Base-by-base conservation (phyloP, 805 yeast species). In the Pichia insulana region DNA sequence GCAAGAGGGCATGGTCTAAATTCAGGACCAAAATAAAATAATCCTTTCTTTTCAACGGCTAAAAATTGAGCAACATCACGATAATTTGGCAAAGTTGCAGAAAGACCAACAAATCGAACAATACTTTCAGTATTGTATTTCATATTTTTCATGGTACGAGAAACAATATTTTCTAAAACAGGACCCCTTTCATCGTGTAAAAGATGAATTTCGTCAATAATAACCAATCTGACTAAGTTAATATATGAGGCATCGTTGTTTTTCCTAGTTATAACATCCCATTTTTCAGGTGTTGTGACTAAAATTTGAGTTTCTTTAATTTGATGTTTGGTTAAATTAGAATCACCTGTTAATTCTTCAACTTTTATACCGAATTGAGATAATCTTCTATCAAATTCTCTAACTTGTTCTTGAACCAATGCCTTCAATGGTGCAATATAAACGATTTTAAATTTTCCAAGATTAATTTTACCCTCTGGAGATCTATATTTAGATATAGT, bases 121-220 rank as follows among this genome's bases (percentile, higher is more conserved):
- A 58, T 61, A 10, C 55, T 56, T 6, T 50, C 54, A 11, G 68
- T 63, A 12, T 66, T 70, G 7, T 69, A 70, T 10, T 62, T 61
- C 36, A 69, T 71, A 34, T 68, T 65, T 43, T 82, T 64, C 15
- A 80, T 50, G 1, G 84, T 73, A 55, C 97, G 71, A 3, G 95
- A 77, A 5, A 90, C 90, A 39, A 90, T 82, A 53, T 83, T 78
- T 56, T 90, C 98, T 36, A 90, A 52, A 0, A 89, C 97, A 0
- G 97, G 96, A 3, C 98, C 98, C 68, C 98, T 78, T 51, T 80
- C 87, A 57, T 90, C 97, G 58, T 90, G 96, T 49, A 90, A 67
- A 40, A 90, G 68, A 68, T 90, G 98, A 45, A 90, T 82, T 61
- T 90, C 98, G 67, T 90, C 98, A 39, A 92, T 77, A 22, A 90